These are phyloP conservation scores for Mycena capillaripes DNA, from an alignment of 768 basidiomycete species.

Conservation along the genomic window DNA sequence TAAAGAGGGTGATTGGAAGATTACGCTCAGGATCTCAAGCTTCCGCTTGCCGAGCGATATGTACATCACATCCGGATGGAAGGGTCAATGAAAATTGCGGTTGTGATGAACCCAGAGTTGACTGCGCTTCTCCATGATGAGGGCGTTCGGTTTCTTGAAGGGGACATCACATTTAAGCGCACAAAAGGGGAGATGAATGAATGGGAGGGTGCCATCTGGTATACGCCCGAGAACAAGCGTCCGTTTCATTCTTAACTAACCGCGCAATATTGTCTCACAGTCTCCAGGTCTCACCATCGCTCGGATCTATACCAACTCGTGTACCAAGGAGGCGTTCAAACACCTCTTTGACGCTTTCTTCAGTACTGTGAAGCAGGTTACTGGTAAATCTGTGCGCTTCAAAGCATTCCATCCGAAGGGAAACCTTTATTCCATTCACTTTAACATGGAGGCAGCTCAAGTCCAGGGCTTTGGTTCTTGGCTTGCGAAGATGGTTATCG, in stretches of 20 bases:
- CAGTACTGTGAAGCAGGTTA: background rate
- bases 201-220: constrained; percentile 25
- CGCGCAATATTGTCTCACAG: too few relatives aligned
- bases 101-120: constrained; percentile 11
- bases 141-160: background rate
- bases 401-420: constrained; percentile 12
- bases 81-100: constrained; percentile 13
- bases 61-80: constrained; percentile 20
- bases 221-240: background rate
- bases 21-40: background rate
- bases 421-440: constrained; percentile 11
- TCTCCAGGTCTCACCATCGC: background rate
- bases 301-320: background rate
- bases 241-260: background rate
- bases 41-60: constrained; percentile 8
- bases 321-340: background rate
- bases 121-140: constrained; percentile 4
- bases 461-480: background rate
- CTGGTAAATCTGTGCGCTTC: constrained; percentile 2
- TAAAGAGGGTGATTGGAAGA: too few relatives aligned
- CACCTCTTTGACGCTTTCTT: constrained; percentile 7
- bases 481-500: background rate
- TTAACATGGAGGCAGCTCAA: constrained; percentile 11
- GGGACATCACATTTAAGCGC: constrained; percentile 17
- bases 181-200: constrained; percentile 14